Base-by-base conservation (phyloP, 129 eudicot species). In the Helianthus tuberosus region DNA sequence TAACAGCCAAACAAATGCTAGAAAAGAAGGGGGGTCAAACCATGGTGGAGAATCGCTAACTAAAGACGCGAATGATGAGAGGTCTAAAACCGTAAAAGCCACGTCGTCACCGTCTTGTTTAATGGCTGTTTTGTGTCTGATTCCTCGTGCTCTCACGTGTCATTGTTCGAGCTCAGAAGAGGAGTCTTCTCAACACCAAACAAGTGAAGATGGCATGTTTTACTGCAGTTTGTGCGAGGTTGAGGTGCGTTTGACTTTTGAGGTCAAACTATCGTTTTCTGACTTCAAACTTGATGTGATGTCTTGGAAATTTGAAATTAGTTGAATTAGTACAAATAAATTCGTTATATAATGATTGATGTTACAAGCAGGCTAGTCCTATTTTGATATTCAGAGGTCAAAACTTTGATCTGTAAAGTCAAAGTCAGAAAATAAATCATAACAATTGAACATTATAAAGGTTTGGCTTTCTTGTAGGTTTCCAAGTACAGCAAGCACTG, bases 401-500 rank as follows among this genome's bases (percentile, higher is more conserved):
- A n/a, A 51, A 52, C 16, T 3, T 65, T 75, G 66, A 65, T 66
- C 64, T 64, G 35, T 17, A 53, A 66, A 75, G 73, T 52, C 48
- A 25, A 46, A 43, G 17, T 64, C 38, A 5, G 47, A 43, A 3
- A 5, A 14, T 35, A 44, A 35, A 11, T 54, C 14, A 25, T 12
- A 35, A 1, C 44, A 15, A 8, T 6, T 46, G 59, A 73, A 60
- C 60, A 63, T 49, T 49, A 65, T 66, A 27, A 53, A 41, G 25
- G 17, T 27, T 27, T 68, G 60, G 46, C 38, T 32, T 77, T 51
- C 76, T 75, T 80, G 81, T 82, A 93, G 98, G 98, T 94, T 84
- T 94, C 72, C 83, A 94, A 90, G 91, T 90, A 88, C 84, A 94
- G 98, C 88, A 94, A 94, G 79, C 98, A 94, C 77, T 94, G 98